phyloP scores from a whole-genome alignment of 805 yeast species.

The Pachysolen tannophilus region DNA sequence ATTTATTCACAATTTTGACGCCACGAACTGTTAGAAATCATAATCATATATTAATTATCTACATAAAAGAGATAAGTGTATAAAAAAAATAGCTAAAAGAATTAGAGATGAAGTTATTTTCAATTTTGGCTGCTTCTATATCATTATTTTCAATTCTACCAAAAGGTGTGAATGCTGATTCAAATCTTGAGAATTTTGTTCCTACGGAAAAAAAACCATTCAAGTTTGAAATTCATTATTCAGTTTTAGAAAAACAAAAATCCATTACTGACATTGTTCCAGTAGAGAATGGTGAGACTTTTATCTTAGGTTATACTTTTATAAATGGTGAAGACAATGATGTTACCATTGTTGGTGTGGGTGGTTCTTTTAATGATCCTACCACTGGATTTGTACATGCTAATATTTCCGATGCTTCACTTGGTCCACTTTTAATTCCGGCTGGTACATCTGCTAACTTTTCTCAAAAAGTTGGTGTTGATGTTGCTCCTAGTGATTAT shows the following conservation, averaged over 20 bases:
- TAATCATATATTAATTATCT: too few relatives aligned
- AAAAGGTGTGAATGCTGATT: too few relatives aligned
- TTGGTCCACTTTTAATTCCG: conserved; percentile 51
- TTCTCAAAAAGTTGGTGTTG: conserved; percentile 52
- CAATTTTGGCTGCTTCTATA: too few relatives aligned
- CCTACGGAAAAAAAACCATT: conserved; percentile 30
- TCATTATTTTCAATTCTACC: too few relatives aligned
- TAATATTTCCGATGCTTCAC: conserved; percentile 55
- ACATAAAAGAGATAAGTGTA: too few relatives aligned
- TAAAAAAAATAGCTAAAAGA: too few relatives aligned
- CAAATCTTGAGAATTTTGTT: too few relatives aligned
- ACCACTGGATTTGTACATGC: conserved; percentile 40
- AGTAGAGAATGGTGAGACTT: conserved; percentile 41
- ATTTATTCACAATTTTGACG: too few relatives aligned
- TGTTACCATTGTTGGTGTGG: conserved; percentile 54
- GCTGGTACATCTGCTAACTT: conserved; percentile 43
- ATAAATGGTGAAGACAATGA: conserved; percentile 44
- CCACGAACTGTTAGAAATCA: too few relatives aligned
- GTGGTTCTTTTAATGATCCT: conserved; percentile 57
- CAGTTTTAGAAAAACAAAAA: conserved; percentile 36
- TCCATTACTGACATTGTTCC: conserved; percentile 32
- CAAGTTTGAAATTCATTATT: conserved; percentile 41
- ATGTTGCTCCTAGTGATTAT: conserved; percentile 49
- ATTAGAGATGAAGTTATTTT: too few relatives aligned
- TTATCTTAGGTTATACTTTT: conserved; percentile 43